A percentile compares a stretch with the other conserved stretches of the same genome.
Evolutionary conservation across 257 asterid species (phyloP).

Genomic region (Haberlea rhodopensis): DNA sequence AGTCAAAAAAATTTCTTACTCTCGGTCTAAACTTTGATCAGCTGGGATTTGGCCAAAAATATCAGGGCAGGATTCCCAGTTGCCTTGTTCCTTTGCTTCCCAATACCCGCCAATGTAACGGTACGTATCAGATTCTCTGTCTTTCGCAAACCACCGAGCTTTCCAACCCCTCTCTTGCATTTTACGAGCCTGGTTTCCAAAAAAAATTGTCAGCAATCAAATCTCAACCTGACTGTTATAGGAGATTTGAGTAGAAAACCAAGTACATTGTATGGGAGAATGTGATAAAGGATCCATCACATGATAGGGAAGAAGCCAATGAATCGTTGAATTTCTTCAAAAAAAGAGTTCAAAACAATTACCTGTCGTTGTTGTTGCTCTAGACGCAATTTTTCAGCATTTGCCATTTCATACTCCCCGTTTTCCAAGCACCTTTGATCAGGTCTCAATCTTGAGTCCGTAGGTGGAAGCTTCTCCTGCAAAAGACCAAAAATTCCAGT

Average conservation of each 20-base stretch:
- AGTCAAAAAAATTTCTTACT: slow-evolving; percentile 1
- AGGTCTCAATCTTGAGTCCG: slow-evolving; percentile 95
- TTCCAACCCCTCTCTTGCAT: slow-evolving; percentile 97
- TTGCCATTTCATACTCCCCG: too few species aligned
- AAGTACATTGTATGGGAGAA: background rate
- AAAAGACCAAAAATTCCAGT: slow-evolving; percentile 13
- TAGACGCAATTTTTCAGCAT: too few species aligned
- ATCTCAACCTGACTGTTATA: background rate
- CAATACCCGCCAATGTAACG: slow-evolving; percentile 78
- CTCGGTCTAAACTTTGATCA: slow-evolving; percentile 51
- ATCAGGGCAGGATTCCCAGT: slow-evolving; percentile 85
- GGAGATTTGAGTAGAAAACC: background rate
- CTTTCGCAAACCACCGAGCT: slow-evolving; percentile 77
- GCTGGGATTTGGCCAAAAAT: slow-evolving; percentile 73
- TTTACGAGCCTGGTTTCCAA: slow-evolving; percentile 60
- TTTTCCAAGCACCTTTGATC: slow-evolving; percentile 53
- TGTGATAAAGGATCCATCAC: too few species aligned
- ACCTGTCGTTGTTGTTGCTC: too few species aligned
- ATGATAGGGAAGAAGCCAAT: background rate
- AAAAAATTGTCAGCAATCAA: background rate
- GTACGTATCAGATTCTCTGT: slow-evolving; percentile 48
- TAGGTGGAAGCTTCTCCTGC: slow-evolving; percentile 93
- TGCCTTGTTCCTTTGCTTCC: slow-evolving; percentile 82
- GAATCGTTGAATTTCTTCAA: background rate
- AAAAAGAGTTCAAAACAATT: background rate